A percentile compares a stretch with the other conserved stretches of the same genome.
Evolutionary conservation across 2,329 filamentous ascomycete genomes (phyloP).

Genomic region (Reticulascus tulasneorum): DNA sequence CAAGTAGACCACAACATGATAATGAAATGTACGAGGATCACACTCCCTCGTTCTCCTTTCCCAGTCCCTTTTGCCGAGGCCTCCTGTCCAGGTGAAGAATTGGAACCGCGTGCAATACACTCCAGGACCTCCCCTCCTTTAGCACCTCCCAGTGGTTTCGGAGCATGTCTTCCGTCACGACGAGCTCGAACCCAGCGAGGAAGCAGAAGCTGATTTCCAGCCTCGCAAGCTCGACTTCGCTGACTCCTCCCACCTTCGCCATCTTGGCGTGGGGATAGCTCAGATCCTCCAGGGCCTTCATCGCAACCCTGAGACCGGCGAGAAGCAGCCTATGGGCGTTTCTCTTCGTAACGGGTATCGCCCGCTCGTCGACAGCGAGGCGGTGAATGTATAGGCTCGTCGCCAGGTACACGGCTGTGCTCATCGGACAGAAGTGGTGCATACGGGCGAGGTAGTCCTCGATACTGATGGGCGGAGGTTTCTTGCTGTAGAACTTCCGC

Average conservation of each 20-base stretch:
- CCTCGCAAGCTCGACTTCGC: slow-evolving; percentile 72
- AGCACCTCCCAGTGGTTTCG: slow-evolving; percentile 29
- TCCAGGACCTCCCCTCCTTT: slow-evolving; percentile 18
- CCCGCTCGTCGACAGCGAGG: slow-evolving; percentile 70
- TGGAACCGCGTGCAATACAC: slow-evolving; percentile 18
- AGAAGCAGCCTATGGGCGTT: slow-evolving; percentile 86
- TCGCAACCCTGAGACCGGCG: slow-evolving; percentile 79
- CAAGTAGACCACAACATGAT: too few relatives aligned
- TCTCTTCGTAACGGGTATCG: slow-evolving; percentile 74
- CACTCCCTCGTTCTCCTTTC: slow-evolving; percentile 6
- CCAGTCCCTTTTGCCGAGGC: not conserved
- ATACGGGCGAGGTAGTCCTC: slow-evolving; percentile 82
- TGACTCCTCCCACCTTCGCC: slow-evolving; percentile 84
- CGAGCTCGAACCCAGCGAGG: slow-evolving; percentile 78
- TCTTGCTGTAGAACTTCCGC: slow-evolving; percentile 89
- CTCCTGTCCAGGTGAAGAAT: slow-evolving; percentile 20
- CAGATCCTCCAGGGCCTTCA: slow-evolving; percentile 92
- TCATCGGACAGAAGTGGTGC: slow-evolving; percentile 90
- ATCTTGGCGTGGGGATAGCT: slow-evolving; percentile 82
- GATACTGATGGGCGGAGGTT: slow-evolving; percentile 76
- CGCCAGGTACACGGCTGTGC: slow-evolving; percentile 87
- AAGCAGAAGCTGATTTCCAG: slow-evolving; percentile 90
- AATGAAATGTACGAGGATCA: too few relatives aligned
- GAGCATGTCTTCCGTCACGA: slow-evolving; percentile 37
- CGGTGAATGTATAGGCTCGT: slow-evolving; percentile 84